Evolutionary conservation across 257 asterid species (phyloP), one percentile per base, ranked within the genome.

Genomic region (Haberlea rhodopensis): DNA sequence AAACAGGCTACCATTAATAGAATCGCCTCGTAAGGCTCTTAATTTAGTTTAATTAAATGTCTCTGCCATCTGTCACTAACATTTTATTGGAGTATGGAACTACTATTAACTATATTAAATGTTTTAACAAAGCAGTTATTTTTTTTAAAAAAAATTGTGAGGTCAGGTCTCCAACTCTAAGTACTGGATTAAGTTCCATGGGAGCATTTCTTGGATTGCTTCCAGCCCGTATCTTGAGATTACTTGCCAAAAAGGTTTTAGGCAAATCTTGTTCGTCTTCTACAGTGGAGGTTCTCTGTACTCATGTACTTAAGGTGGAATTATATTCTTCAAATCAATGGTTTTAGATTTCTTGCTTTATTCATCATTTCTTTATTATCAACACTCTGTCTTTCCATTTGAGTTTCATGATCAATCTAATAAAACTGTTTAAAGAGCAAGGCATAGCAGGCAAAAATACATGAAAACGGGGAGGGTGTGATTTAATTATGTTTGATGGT

Each of bases 191-290:
- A 57, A 83, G 99, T 75, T 81, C 76, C 48, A 6, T 84, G 27
- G 96, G 84, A 27, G 84, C 87, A 68, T 73, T 87, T 28, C 48
- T 91, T 32, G 94, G 94, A 71, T 72, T 59, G 68, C 75, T 89
- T 62, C 97, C 97, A 11, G 62, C 55, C 73, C 70, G 71, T 66
- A 46, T 81, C 62, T 69, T 81, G 16, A 78, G 72, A 63, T 80
- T 81, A 68, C 65, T 89, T 43, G 82, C 81, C 61, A 85, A 77
- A 71, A 72, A 53, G 45, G 72, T 82, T 23, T 40, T 89, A 0
- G 99, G 88, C 52, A 82, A 81, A 60, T 71, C 79, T 43, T 92
- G 97, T 95, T 85, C 94, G 52, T 68, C 90, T 69, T 54, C 83
- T 48, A 89, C 97, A 9, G 73, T 82, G 64, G 89, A 84, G 34